These are phyloP conservation scores for Cryoendolithus antarcticus DNA, from an alignment of 2,329 filamentous ascomycete genomes.

Conservation along the genomic window DNA sequence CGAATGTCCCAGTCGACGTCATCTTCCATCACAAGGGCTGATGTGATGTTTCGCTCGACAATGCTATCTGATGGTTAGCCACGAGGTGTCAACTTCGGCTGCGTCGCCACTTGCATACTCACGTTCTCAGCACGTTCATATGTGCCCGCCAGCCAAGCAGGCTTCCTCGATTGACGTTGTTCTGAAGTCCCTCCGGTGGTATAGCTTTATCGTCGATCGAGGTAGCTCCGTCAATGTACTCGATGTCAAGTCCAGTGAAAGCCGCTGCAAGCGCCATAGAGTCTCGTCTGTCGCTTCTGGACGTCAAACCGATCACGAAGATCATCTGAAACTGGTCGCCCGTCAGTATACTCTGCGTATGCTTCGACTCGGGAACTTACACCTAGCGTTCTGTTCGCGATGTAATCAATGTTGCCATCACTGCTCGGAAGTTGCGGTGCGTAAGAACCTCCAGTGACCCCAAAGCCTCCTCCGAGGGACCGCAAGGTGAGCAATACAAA, in stretches of 20 bases:
- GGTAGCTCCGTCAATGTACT: conserved; percentile 36
- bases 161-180: conserved; percentile 16
- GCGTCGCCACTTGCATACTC: conserved; percentile 1
- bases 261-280: conserved; percentile 36
- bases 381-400: conserved; percentile 2
- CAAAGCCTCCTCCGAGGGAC: too few relatives aligned
- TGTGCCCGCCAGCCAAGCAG: conserved; percentile 16
- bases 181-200: conserved; percentile 15
- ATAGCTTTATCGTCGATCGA: conserved; percentile 23
- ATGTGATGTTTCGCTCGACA: conserved; percentile 25
- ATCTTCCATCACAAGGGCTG: conserved; percentile 33
- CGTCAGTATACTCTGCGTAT: neutral
- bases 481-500: too few relatives aligned
- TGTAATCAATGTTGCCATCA: neutral
- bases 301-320: conserved; percentile 40
- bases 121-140: conserved; percentile 15
- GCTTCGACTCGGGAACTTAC: neutral
- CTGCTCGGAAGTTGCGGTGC: neutral
- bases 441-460: conserved; percentile 5
- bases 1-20: conserved; percentile 35
- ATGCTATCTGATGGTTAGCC: conserved; percentile 23
- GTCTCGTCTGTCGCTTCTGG: conserved; percentile 40
- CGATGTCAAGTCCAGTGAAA: conserved; percentile 33
- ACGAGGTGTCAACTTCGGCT: conserved; percentile 3
- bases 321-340: conserved; percentile 36